phyloP scores from a whole-genome alignment of 1,284 basidiomycete genomes.

The Moesziomyces parantarcticus region DNA sequence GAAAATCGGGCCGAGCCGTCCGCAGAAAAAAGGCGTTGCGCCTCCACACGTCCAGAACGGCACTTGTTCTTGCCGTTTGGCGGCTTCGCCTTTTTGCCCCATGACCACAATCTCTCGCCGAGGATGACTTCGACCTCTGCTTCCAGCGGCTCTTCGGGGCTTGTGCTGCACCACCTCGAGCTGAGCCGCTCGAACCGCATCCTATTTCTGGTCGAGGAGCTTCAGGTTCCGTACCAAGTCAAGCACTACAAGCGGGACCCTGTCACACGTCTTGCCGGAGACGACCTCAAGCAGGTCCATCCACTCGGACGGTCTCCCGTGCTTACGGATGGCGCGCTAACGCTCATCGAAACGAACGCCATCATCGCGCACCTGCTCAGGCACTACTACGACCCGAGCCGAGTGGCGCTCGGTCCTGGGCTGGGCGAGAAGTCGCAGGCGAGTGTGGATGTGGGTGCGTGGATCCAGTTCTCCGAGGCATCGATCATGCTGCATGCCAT shows the following conservation, averaged over 20 bases:
- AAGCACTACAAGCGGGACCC: slow-evolving; percentile 38
- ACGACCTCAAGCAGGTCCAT: slow-evolving; percentile 34
- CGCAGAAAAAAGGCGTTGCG: not conserved
- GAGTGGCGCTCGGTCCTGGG: slow-evolving; percentile 17
- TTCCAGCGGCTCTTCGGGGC: not conserved
- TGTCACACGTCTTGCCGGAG: slow-evolving; percentile 26
- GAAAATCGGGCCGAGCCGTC: too few relatives aligned
- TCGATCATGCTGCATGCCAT: slow-evolving; percentile 32
- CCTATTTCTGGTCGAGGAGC: slow-evolving; percentile 38
- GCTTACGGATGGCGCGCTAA: slow-evolving; percentile 24
- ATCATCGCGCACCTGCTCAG: slow-evolving; percentile 33
- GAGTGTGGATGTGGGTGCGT: slow-evolving; percentile 23
- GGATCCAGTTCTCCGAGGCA: slow-evolving; percentile 42
- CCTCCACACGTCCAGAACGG: slow-evolving; percentile 5
- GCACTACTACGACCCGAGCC: slow-evolving; percentile 30
- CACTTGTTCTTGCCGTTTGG: not conserved
- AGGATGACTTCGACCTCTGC: not conserved
- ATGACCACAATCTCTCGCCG: not conserved
- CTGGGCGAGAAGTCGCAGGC: slow-evolving; percentile 22
- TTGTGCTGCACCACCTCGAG: slow-evolving; percentile 44
- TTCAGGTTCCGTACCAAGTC: slow-evolving; percentile 20
- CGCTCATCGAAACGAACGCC: slow-evolving; percentile 36
- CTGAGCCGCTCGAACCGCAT: slow-evolving; percentile 34
- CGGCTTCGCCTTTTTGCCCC: too few relatives aligned
- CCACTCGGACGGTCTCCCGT: slow-evolving; percentile 45